Percentiles rank a stretch among this genome's conserved stretches.
These are phyloP conservation scores for Xylaria castorea DNA, from an alignment of 495 filamentous ascomycete species.

Conservation along the genomic window DNA sequence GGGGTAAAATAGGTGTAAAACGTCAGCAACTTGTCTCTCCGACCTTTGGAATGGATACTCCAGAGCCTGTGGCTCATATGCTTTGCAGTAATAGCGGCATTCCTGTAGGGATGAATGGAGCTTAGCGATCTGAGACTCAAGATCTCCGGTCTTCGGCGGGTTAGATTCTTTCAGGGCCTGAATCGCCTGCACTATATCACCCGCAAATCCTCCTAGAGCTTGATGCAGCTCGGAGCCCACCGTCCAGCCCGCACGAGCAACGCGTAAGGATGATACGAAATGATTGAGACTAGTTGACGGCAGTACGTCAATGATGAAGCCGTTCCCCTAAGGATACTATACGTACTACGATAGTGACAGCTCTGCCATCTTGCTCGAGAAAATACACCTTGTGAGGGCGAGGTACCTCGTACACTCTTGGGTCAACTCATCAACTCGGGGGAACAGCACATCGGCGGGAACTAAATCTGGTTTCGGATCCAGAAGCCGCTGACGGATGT, in stretches of 20 bases:
- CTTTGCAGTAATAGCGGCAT: conserved; percentile 26
- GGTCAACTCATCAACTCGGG: conserved; percentile 6
- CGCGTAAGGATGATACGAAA: not conserved
- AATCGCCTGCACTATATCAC: conserved; percentile 51
- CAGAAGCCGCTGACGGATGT: conserved; percentile 10
- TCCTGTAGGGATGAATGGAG: conserved; percentile 23
- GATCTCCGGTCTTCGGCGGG: conserved; percentile 23
- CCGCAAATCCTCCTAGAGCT: conserved; percentile 43
- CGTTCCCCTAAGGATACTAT: not conserved
- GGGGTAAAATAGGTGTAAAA: conserved; percentile 4
- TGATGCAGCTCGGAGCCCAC: conserved; percentile 26
- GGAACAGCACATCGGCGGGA: conserved; percentile 12
- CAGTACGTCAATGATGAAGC: not conserved
- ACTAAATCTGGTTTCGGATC: conserved; percentile 18
- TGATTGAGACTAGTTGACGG: conserved; percentile 8
- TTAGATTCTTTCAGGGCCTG: conserved; percentile 49
- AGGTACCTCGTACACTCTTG: conserved; percentile 10
- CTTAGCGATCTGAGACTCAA: conserved; percentile 8
- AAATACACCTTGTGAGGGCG: conserved; percentile 23
- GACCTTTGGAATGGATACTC: conserved; percentile 20
- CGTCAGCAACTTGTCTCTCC: conserved; percentile 22
- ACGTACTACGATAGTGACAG: conserved; percentile 19
- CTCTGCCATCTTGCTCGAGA: conserved; percentile 21
- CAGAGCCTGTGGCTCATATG: not conserved
- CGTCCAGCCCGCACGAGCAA: conserved; percentile 1